Evolutionary conservation across 1,284 basidiomycete species (phyloP).

Genomic region (Anthracocystis setariae): DNA sequence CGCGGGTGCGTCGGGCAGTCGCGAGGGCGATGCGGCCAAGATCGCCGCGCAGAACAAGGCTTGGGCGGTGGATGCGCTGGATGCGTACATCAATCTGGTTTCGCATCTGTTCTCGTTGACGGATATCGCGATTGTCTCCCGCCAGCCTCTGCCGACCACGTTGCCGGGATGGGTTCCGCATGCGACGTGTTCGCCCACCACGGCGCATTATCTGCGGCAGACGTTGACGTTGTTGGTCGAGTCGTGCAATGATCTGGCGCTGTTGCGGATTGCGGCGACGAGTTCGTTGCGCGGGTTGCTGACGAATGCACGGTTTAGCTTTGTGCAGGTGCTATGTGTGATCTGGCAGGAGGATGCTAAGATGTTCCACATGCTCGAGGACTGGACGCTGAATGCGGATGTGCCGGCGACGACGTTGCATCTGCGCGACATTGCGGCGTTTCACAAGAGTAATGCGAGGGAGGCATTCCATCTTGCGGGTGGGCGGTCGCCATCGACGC

Average conservation of each 20-base stretch:
- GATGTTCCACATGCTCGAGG: constrained; percentile 84
- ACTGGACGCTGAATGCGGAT: constrained; percentile 77
- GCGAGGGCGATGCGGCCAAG: constrained; percentile 72
- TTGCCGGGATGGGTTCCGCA: constrained; percentile 77
- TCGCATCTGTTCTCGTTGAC: constrained; percentile 91
- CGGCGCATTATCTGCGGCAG: constrained; percentile 81
- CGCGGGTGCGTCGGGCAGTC: background rate
- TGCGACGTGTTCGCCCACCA: constrained; percentile 82
- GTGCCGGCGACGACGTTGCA: constrained; percentile 71
- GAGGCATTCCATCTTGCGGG: constrained; percentile 85
- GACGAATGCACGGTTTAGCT: constrained; percentile 86
- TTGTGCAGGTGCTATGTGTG: constrained; percentile 81
- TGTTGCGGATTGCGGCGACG: constrained; percentile 77
- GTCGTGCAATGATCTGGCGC: constrained; percentile 81
- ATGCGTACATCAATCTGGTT: constrained; percentile 84
- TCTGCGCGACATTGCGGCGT: constrained; percentile 80
- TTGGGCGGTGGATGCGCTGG: constrained; percentile 91
- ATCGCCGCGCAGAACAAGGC: constrained; percentile 84
- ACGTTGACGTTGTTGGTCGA: constrained; percentile 86
- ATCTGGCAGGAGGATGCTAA: constrained; percentile 88
- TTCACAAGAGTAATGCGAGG: constrained; percentile 83
- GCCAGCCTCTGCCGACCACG: constrained; percentile 69
- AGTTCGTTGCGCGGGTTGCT: constrained; percentile 76
- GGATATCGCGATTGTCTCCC: constrained; percentile 73
- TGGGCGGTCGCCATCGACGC: constrained; percentile 70